Evolutionary conservation across 75 land plant species (phyloP), one percentile per base, ranked within the genome.

Genomic region (Pinus taeda): DNA sequence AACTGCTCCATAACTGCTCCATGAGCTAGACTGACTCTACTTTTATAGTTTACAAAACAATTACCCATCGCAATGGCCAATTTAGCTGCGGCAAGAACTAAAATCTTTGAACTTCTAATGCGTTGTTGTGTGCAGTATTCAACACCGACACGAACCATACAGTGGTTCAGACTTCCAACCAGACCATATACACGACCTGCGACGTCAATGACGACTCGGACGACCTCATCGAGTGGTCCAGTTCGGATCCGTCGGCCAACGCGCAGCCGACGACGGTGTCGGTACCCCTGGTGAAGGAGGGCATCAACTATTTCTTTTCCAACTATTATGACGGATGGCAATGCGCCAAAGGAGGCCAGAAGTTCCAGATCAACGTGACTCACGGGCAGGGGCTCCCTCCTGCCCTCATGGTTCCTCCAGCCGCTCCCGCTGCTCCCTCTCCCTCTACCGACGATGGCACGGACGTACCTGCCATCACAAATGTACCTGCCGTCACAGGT

Each of bases 141-240:
- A 85, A 91, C 79, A 89, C 91, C 5, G 83, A 91, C 67, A 91
- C 64, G 66, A 91, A 89, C 77, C 93, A 91, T 60, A 87, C 91
- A 1, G 88, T 91, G 1, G 39, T 89, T 71, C 89, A 87, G 74
- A 89, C 88, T 3, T 87, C 83, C 89, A 91, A 91, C 60, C 11
- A 59, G 53, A 85, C 87, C 9, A 85, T 85, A 29, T 91, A 87
- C 93, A 85, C 69, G 60, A 24, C 8, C 3, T 91, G 93, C 70
- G 62, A 60, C 21, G 3, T 6, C 21, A 0, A 0, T 1, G 53
- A 45, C 49, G 60, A 73, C 0, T 77, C 42, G 3, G 78, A 79
- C 75, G 90, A 89, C 81, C 80, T 84, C 1, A 60, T 33, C 33
- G 72, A 81, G 30, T 91, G 87, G 87, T 77, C 87, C 8, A 33